Percentiles rank a stretch among this genome's conserved stretches.
phyloP scores from a whole-genome alignment of 2,329 filamentous ascomycete species.

The Rhynchosporium agropyri region DNA sequence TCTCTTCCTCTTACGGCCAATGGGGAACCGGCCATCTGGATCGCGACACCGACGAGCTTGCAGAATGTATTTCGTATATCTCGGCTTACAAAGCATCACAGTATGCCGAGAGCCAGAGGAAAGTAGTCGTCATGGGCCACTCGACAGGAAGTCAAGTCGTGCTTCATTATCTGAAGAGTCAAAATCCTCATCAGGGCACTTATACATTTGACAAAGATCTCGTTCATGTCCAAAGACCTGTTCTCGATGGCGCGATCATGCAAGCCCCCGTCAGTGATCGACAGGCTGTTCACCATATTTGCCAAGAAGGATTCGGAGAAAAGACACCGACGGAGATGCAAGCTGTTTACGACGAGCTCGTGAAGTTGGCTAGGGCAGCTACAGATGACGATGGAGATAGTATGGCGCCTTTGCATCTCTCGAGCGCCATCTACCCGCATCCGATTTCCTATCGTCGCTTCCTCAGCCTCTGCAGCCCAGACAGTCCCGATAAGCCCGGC shows the following conservation, averaged over 20 bases:
- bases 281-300: constrained; percentile 37
- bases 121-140: constrained; percentile 11
- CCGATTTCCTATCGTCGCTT: constrained; percentile 17
- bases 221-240: neutral
- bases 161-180: constrained; percentile 8
- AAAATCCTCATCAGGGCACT: constrained; percentile 1
- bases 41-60: constrained; percentile 45
- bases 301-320: constrained; percentile 42
- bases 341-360: constrained; percentile 10
- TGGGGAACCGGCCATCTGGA: constrained; percentile 46
- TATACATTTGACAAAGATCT: constrained; percentile 9
- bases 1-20: constrained; percentile 46
- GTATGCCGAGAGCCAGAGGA: neutral
- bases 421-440: constrained; percentile 1
- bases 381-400: neutral
- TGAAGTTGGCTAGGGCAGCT: neutral
- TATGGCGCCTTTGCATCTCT: neutral
- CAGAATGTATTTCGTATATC: constrained; percentile 30
- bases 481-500: constrained; percentile 11
- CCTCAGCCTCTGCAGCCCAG: constrained; percentile 4
- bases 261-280: constrained; percentile 12
- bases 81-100: constrained; percentile 3
- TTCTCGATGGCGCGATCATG: constrained; percentile 14
- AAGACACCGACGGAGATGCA: constrained; percentile 44
- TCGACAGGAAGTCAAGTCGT: constrained; percentile 15